Evolutionary conservation across 2,329 filamentous ascomycete species (phyloP), one percentile per base, ranked within the genome.

Genomic region (Penicillium paneum): DNA sequence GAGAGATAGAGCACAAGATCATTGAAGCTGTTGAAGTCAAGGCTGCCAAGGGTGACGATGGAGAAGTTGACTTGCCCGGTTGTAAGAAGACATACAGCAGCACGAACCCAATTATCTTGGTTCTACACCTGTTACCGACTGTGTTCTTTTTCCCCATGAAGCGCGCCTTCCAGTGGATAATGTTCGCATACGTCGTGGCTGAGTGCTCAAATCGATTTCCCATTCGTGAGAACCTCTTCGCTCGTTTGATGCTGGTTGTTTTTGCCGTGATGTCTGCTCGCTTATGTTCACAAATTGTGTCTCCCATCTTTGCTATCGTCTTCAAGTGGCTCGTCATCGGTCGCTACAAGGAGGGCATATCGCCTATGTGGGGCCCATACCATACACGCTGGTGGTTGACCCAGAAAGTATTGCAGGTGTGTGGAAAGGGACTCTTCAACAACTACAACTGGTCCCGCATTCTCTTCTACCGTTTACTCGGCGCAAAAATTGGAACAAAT

Each of bases 361-460:
- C 80, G 60, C 81, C 82, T 2, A 84, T 84, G 81, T 84, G 82
- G 82, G 81, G 80, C 1, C 57, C 64, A 1, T 84, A 83, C 61
- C 81, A 84, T 63, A 83, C 79, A 0, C 74, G 80, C 8, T 84
- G 82, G 82, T 84, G 82, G 82, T 60, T 84, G 51, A 76, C 78
- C 1, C 77, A 84, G 63, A 84, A 84, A 68, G 76, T 77, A 19
- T 70, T 80, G 3, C 72, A 74, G 34, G 68, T 83, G 12, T 75
- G 74, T 52, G 81, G 81, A 15, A 74, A 72, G 53, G 67, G 46
- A 73, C 70, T 41, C 7, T 61, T 61, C 49, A 59, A 52, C 35
- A 52, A 55, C 29, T 59, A 44, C 40, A 74, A 79, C 43, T 69
- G 58, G 32, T 75, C 74, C 0, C 67, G 71, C 5, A 63, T 74